A percentile compares a stretch with the other conserved stretches of the same genome.
phyloP scores from a whole-genome alignment of 768 basidiomycete genomes.

The Phaffia australis region DNA sequence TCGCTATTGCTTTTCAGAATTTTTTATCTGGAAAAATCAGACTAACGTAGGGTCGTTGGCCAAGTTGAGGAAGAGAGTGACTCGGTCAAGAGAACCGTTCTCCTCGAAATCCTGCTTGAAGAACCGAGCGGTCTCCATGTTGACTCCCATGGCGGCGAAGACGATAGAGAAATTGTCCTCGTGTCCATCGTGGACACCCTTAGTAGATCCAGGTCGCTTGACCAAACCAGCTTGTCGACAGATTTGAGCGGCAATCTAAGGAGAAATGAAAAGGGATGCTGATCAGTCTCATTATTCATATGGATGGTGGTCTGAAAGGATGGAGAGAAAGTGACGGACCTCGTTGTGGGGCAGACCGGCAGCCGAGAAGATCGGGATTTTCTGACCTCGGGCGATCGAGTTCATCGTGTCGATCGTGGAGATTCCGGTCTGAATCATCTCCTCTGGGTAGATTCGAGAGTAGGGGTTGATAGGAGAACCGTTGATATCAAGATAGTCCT shows the following conservation, averaged over 20 bases:
- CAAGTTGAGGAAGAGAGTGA: conserved; percentile 94
- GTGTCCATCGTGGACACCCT: conserved; percentile 95
- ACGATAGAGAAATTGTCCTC: conserved; percentile 99
- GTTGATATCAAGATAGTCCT: conserved; percentile 98
- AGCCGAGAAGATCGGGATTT: conserved; percentile 99
- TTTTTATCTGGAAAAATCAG: neutral
- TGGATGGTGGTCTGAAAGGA: neutral
- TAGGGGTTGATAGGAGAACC: conserved; percentile 83
- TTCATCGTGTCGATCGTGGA: conserved; percentile 61
- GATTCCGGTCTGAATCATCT: conserved; percentile 99
- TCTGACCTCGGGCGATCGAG: conserved; percentile 98
- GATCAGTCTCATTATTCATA: conserved; percentile 21
- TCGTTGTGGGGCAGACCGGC: conserved; percentile 98
- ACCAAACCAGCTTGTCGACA: conserved; percentile 98
- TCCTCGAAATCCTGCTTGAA: conserved; percentile 99
- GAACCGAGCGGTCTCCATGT: conserved; percentile 99
- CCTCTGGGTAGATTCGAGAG: conserved; percentile 92
- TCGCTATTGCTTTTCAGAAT: neutral
- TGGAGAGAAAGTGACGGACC: conserved; percentile 42
- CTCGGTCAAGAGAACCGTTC: conserved; percentile 91
- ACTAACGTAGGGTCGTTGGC: conserved; percentile 86
- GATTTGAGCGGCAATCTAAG: conserved; percentile 95
- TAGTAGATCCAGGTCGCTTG: conserved; percentile 69
- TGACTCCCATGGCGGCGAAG: conserved; percentile 99
- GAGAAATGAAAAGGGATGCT: neutral